Percentiles rank a stretch among this genome's conserved stretches.
Conservation (phyloP, 75 land plant species). For the Pinus tabuliformis region DNA sequence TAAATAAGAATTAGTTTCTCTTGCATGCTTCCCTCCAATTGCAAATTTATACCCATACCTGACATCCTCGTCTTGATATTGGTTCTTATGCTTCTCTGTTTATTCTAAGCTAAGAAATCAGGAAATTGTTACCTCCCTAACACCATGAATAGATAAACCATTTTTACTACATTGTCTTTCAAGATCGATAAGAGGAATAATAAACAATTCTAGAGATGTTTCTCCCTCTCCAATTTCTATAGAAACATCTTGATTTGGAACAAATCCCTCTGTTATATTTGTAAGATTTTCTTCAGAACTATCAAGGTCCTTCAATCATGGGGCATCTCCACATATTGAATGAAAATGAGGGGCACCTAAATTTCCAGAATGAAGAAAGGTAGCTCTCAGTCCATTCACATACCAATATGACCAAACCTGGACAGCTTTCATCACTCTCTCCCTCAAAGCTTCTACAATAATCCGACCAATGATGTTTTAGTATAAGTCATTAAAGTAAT, state of each 20-base stretch:
- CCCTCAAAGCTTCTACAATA: too few species aligned
- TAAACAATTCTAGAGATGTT: conserved; percentile 38
- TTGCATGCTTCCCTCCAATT: too few species aligned
- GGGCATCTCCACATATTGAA: conserved; percentile 45
- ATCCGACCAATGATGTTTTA: too few species aligned
- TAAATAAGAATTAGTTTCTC: too few species aligned
- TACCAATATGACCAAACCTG: conserved; percentile 63
- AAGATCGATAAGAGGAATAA: conserved; percentile 42
- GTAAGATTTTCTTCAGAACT: conserved; percentile 11
- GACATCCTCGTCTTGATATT: too few species aligned
- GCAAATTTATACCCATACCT: too few species aligned
- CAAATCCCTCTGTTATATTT: conserved; percentile 18
- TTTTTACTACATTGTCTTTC: conserved; percentile 50
- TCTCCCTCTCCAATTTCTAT: conserved; percentile 49
- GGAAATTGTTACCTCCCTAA: conserved; percentile 42
- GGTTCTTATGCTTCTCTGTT: too few species aligned
- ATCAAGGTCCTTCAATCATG: conserved; percentile 26
- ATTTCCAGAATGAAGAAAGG: conserved; percentile 50
- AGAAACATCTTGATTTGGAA: too few species aligned
- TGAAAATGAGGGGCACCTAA: too few species aligned
- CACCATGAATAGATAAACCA: too few species aligned
- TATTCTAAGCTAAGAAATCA: conserved; percentile 44
- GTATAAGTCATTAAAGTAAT: conserved; percentile 49
- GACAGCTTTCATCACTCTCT: too few species aligned
- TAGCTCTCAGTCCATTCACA: conserved; percentile 48